Evolutionary conservation across 371 early-diverging fungal genomes (phyloP).

Genomic region (Syncephalastrum racemosum): DNA sequence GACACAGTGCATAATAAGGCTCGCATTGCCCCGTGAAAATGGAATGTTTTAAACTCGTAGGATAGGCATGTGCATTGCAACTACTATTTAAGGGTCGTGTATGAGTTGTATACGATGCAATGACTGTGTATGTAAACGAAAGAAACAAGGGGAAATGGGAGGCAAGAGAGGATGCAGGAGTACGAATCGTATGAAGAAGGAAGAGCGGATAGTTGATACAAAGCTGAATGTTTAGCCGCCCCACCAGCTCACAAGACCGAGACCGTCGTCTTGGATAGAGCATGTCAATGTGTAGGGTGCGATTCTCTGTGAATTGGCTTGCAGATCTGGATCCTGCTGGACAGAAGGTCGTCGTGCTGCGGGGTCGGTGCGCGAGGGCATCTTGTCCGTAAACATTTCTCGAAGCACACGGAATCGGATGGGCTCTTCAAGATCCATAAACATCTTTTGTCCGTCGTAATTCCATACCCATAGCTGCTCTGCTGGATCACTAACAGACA

Average conservation of each 20-base stretch:
- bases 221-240: slow-evolving; percentile 27
- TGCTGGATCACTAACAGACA: slow-evolving; percentile 52
- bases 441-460: slow-evolving; percentile 81
- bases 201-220: no score
- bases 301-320: slow-evolving; percentile 59
- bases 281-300: slow-evolving; percentile 65
- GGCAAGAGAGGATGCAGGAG: no score
- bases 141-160: no score
- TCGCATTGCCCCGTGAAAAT: no score
- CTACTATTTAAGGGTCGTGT: no score
- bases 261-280: slow-evolving; percentile 69
- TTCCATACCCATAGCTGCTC: slow-evolving; percentile 91
- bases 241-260: slow-evolving; percentile 83
- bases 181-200: no score
- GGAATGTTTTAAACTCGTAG: no score
- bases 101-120: no score
- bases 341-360: slow-evolving; percentile 40
- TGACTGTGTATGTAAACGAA: no score
- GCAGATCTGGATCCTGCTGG: slow-evolving; percentile 44
- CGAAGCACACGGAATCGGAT: slow-evolving; percentile 79
- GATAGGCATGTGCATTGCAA: no score
- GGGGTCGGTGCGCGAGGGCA: slow-evolving; percentile 54
- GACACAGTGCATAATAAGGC: no score
- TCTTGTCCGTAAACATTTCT: slow-evolving; percentile 79
- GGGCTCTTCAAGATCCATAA: slow-evolving; percentile 78